Base-by-base conservation (phyloP, 441 rosid species). In the Populus tomentosa region DNA sequence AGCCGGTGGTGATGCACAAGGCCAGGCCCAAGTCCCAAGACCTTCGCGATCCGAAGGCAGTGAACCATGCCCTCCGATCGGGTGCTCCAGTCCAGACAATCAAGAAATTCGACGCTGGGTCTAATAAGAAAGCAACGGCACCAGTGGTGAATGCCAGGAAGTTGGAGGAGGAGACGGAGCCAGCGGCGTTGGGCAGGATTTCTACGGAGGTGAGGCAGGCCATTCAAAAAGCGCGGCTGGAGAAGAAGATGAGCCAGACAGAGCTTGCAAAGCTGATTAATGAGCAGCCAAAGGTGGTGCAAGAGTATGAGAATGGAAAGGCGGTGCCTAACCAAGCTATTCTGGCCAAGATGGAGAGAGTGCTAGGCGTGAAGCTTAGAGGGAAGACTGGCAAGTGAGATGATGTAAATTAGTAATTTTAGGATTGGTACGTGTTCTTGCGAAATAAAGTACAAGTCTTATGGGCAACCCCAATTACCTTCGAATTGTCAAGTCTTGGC, bases 241-340 rank as follows among this genome's bases (percentile, higher is more conserved):
- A 84, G 86, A 93, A 95, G 94, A 93, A 91, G 89, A 87, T 91
- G 91, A 88, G 94, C 77, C 97, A 94, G 63, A 84, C 89, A 0
- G 97, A 91, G 83, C 84, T 95, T 69, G 97, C 97, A 11, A 92
- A 91, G 90, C 87, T 72, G 81, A 95, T 94, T 65, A 91, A 90
- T 78, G 97, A 94, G 77, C 90, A 83, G 75, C 90, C 90, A 2
- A 89, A 88, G 84, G 94, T 95, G 73, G 96, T 95, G 38, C 97
- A 93, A 78, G 99, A 94, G 79, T 95, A 95, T 70, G 97, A 95
- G 80, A 91, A 89, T 59, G 98, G 99, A 2, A 95, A 92, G 88
- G 98, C 94, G 5, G 94, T 91, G 66, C 93, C 91, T 2, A 92
- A 89, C 80, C 95, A 91, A 70, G 89, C 88, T 1, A 86, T 93